These are phyloP conservation scores for Pseudogymnoascus sp. DNA, from an alignment of 2,329 filamentous ascomycete species.

Conservation along the genomic window DNA sequence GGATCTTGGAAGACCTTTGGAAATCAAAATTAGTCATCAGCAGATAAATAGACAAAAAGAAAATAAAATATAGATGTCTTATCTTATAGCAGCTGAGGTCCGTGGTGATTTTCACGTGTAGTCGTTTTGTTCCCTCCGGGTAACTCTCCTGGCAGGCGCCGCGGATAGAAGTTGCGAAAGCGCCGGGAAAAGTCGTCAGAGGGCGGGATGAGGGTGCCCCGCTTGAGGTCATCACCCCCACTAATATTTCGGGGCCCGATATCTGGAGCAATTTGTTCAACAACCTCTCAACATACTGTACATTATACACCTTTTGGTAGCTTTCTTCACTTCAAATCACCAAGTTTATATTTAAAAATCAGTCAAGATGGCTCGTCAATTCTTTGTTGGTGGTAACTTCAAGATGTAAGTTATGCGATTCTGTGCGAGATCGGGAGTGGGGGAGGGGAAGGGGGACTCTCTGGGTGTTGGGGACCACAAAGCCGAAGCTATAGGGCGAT, in stretches of 20 bases:
- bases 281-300: conserved; percentile 2
- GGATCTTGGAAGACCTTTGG: not conserved
- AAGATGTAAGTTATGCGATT: conserved; percentile 67
- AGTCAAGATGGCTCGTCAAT: conserved; percentile 74
- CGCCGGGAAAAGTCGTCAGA: conserved; percentile 1
- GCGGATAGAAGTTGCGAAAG: not conserved
- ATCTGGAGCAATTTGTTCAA: conserved; percentile 6
- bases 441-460: conserved; percentile 1
- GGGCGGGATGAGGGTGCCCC: conserved; percentile 1
- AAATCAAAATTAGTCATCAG: not conserved
- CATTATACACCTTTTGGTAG: not conserved
- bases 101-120: not conserved
- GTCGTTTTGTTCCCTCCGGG: not conserved
- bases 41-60: not conserved
- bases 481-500: not conserved
- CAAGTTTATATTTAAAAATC: conserved; percentile 9
- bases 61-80: not conserved
- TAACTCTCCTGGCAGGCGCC: not conserved
- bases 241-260: not conserved
- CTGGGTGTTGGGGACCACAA: not conserved
- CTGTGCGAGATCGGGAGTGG: not conserved
- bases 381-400: conserved; percentile 98
- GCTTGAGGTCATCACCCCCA: conserved; percentile 8
- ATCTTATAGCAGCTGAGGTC: not conserved
- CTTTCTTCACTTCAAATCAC: not conserved